Evolutionary conservation across 768 basidiomycete genomes (phyloP).

Genomic region (Strobilomyces echinocephalus): DNA sequence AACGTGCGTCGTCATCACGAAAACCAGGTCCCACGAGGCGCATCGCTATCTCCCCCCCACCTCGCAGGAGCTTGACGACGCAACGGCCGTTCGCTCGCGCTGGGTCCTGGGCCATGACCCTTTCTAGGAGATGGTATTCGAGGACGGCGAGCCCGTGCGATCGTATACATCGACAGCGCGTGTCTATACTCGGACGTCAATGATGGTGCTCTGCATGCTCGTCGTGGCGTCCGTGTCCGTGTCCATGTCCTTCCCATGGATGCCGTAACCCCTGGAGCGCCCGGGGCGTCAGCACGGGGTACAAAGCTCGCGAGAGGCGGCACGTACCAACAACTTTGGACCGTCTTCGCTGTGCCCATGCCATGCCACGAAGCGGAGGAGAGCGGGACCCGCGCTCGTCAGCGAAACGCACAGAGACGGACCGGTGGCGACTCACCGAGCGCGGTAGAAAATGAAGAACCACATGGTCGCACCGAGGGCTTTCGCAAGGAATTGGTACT

Average conservation of each 20-base stretch:
- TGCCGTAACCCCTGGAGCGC: slow-evolving; percentile 49
- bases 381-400: background rate
- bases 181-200: slow-evolving; percentile 25
- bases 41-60: too few relatives aligned
- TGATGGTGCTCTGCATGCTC: slow-evolving; percentile 39
- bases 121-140: background rate
- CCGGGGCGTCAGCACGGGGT: background rate
- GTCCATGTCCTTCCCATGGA: slow-evolving; percentile 62
- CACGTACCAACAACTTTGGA: slow-evolving; percentile 58
- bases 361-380: background rate
- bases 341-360: slow-evolving; percentile 59
- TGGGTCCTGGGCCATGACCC: too few relatives aligned
- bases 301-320: background rate
- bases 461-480: slow-evolving; percentile 91
- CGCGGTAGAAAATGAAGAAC: slow-evolving; percentile 98
- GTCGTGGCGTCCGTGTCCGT: slow-evolving; percentile 43
- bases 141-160: background rate
- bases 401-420: background rate
- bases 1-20: too few relatives aligned
- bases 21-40: too few relatives aligned
- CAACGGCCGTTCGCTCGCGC: too few relatives aligned
- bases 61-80: too few relatives aligned
- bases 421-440: slow-evolving; percentile 55
- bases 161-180: slow-evolving; percentile 10
- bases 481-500: slow-evolving; percentile 76